phyloP scores from a whole-genome alignment of 148 eudicot species.

The Arbutus unedo region DNA sequence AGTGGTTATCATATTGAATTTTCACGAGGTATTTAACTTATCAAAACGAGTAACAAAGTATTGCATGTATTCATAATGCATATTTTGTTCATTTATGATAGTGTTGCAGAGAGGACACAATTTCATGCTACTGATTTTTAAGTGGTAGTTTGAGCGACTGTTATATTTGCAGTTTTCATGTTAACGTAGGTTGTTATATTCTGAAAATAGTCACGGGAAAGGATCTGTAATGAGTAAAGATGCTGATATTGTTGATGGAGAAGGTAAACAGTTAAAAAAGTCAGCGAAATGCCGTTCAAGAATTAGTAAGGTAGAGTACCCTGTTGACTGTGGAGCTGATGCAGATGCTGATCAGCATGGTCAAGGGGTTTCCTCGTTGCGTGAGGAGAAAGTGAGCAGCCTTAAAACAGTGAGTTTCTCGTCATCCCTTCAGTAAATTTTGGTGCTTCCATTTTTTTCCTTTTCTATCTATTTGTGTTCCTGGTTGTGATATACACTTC shows the following conservation, averaged over 20 bases:
- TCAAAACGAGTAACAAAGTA: not conserved
- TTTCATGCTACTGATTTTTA: not conserved
- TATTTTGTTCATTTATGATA: not conserved
- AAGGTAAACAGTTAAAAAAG: conserved; percentile 59
- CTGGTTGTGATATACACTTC: not conserved
- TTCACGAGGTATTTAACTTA: not conserved
- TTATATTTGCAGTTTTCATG: conserved; percentile 11
- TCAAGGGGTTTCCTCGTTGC: conserved; percentile 70
- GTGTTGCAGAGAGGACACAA: not conserved
- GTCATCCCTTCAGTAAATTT: conserved; percentile 5
- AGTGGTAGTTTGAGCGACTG: not conserved
- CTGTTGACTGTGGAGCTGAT: conserved; percentile 76
- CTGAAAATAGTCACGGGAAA: conserved; percentile 47
- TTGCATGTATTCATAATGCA: not conserved
- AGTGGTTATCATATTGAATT: not conserved
- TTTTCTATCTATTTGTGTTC: not conserved
- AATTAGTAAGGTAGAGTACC: conserved; percentile 61
- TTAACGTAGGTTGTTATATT: conserved; percentile 40
- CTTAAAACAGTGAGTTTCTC: conserved; percentile 78
- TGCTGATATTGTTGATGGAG: conserved; percentile 52
- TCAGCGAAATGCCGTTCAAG: conserved; percentile 69
- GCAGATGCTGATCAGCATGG: conserved; percentile 84
- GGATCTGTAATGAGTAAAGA: conserved; percentile 45
- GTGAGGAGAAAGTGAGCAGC: conserved; percentile 99
- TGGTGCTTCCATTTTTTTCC: not conserved